Evolutionary conservation across 805 yeast genomes (phyloP), one percentile per base, ranked within the genome.

Genomic region (Saccharomycopsis capsularis): DNA sequence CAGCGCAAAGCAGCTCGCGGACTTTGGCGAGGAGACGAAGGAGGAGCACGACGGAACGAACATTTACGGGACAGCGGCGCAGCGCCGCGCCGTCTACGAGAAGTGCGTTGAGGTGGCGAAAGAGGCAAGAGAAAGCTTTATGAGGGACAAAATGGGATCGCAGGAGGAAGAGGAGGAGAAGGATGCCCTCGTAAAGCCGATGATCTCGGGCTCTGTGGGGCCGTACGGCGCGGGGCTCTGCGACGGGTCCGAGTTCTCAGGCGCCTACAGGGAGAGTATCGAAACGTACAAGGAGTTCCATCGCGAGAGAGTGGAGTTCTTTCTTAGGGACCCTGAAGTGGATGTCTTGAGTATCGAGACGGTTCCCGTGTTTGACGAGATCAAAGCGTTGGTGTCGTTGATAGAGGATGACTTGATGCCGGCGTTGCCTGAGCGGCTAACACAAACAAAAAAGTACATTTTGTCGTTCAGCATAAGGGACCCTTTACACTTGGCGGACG

Each of bases 161-260:
- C 21, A 7, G 7, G 41, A 11, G 13, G 15, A 18, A 15, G 29
- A 5, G 16, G 11, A 23, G 40, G 21, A 34, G 4, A 4, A 3
- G 19, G 21, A 16, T 4, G 21, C 18, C n/a, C 35, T 46, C 7
- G 22, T 46, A 1, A 9, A 21, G 18, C 49, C 49, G n/a, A 13
- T 16, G 15, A 40, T 46, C 11, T 77, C 76, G 1, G 95, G 85
- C 0, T 76, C 85, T 5, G 63, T 85, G 34, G 95, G 95, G 0
- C 87, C 95, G 0, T 86, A 77, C 60, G 95, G 90, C 1, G 85
- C 90, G 0, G 78, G 65, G 55, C 59, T 82, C 34, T 78, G 82
- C 25, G 71, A 78, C 54, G 88, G 89, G 0, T 71, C 82, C 0
- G 95, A 86, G 58, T 86, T 81, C 57, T 77, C 81, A 3, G 95